Evolutionary conservation across 768 basidiomycete species (phyloP).

Genomic region (Tubosaeta brunneosetosa): DNA sequence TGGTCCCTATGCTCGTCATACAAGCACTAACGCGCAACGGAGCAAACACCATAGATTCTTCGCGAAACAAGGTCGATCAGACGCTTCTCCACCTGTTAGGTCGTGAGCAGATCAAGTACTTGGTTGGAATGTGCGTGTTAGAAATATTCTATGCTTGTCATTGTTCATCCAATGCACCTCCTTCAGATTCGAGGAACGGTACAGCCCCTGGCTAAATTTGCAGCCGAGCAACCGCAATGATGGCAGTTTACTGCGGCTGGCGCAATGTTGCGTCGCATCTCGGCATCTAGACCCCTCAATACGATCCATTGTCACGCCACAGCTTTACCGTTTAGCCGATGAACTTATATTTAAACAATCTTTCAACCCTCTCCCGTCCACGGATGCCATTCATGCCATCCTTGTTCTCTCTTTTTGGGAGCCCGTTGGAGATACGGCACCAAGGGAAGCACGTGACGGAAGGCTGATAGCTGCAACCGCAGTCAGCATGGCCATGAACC

Average conservation of each 20-base stretch:
- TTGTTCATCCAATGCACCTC: neutral
- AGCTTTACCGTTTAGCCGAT: constrained; percentile 39
- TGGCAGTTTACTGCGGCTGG: constrained; percentile 37
- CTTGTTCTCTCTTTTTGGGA: constrained; percentile 43
- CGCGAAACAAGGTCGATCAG: constrained; percentile 22
- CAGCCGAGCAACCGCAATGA: constrained; percentile 30
- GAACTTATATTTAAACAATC: constrained; percentile 36
- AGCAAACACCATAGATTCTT: constrained; percentile 18
- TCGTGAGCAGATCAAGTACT: constrained; percentile 31
- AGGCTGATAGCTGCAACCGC: constrained; percentile 39
- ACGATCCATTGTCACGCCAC: constrained; percentile 35
- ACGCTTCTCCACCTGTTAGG: constrained; percentile 32
- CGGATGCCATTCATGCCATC: constrained; percentile 39
- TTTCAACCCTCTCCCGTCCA: constrained; percentile 39
- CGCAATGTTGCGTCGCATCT: constrained; percentile 44
- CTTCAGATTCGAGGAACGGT: constrained; percentile 39
- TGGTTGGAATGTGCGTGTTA: constrained; percentile 36
- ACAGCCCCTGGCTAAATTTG: constrained; percentile 42
- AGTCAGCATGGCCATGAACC: constrained; percentile 44
- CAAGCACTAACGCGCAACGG: constrained; percentile 36
- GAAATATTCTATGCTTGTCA: neutral
- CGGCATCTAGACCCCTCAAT: constrained; percentile 37
- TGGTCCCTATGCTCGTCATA: constrained; percentile 44
- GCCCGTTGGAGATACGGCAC: constrained; percentile 33
- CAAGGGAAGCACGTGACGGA: constrained; percentile 34